These are phyloP conservation scores for Talaromyces sp. DNA, from an alignment of 2,329 filamentous ascomycete genomes.

Conservation along the genomic window DNA sequence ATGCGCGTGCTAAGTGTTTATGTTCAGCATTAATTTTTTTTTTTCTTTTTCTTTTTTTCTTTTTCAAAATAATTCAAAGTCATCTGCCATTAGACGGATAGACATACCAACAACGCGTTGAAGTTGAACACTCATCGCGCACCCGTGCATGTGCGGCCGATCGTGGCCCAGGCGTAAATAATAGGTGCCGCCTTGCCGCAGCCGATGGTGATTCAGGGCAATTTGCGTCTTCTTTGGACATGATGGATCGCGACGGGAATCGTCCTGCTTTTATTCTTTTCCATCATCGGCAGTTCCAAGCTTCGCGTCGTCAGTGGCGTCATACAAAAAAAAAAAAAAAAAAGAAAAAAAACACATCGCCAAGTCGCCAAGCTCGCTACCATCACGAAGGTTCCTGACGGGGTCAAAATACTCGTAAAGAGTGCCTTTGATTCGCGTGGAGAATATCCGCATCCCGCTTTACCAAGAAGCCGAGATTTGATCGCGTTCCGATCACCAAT, in stretches of 20 bases:
- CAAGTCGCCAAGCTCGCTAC: neutral
- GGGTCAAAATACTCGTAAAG: neutral
- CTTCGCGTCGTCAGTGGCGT: neutral
- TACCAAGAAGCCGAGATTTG: neutral
- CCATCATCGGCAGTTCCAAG: neutral
- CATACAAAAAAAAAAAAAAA: no score
- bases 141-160: neutral
- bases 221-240: neutral
- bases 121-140: neutral
- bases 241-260: neutral
- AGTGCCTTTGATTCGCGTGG: neutral
- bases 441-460: neutral
- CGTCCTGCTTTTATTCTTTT: neutral
- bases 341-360: neutral
- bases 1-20: constrained; percentile 1
- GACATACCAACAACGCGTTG: neutral
- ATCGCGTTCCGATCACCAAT: neutral
- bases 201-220: neutral
- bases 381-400: neutral
- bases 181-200: neutral
- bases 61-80: no score
- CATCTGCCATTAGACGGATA: neutral
- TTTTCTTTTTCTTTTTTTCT: no score
- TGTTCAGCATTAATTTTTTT: neutral
- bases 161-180: neutral